Base-by-base conservation (phyloP, 495 filamentous ascomycete genomes). In the Pyrenopolyporus hunteri region DNA sequence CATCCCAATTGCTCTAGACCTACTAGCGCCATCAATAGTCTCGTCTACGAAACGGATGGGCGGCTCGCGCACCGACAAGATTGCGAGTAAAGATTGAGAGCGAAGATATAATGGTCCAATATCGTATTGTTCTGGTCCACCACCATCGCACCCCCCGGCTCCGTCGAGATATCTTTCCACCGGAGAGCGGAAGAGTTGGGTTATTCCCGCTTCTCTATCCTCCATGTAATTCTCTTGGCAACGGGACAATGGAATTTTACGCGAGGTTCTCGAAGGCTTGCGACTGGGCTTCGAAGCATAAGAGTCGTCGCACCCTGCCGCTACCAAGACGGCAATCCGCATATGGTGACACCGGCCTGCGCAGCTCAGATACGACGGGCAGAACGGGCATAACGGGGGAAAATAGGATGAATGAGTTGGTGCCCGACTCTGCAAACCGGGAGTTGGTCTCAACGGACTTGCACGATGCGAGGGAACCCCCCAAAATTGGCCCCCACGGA, bases 1-100 rank as follows among this genome's bases (percentile, higher is more conserved):
- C 17, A 8, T 20, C 26, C 20, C 62, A 50, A 55, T 59, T 56
- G 19, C 55, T 59, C 39, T 48, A 59, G 29, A 45, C 19, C 49
- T 49, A 11, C 33, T 65, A 56, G 56, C 42, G 49, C 50, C 17
- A 9, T 64, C 62, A 56, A 56, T 64, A 59, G 48, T 64, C 55
- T 49, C n/a, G 5, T 37, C 4, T 31, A n/a, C n/a, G n/a, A 14
- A 43, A 29, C 63, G 63, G 63, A 52, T 66, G 57, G 36, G 16
- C 63, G 63, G 63, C 63, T 61, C 63, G 63, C 11, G 33, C 51
- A 66, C 63, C 63, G 63, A 28, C 28, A 1, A 22, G 19, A n/a
- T n/a, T 11, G 32, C 10, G 14, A 29, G 10, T 51, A 19, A 66
- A 42, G 46, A 54, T 23, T 5, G 39, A 64, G 22, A 43, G 43